These are phyloP conservation scores for Exophiala sp. DNA, from an alignment of 2,329 filamentous ascomycete genomes.

Conservation along the genomic window DNA sequence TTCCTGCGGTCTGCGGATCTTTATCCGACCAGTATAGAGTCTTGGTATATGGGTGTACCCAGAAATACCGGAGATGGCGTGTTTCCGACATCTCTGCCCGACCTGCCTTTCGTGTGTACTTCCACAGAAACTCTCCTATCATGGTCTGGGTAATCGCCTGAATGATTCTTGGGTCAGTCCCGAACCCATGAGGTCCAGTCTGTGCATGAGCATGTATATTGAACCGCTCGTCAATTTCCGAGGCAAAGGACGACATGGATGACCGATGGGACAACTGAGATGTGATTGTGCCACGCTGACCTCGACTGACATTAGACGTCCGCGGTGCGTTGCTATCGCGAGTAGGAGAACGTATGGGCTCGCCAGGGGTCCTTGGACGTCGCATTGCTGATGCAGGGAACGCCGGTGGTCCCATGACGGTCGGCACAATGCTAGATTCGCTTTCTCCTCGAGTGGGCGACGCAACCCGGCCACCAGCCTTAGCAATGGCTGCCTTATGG, in stretches of 20 bases:
- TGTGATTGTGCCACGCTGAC: slow-evolving; percentile 31
- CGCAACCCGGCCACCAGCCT: slow-evolving; percentile 58
- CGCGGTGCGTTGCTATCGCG: slow-evolving; percentile 57
- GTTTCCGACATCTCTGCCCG: slow-evolving; percentile 82
- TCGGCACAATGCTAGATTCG: slow-evolving; percentile 11
- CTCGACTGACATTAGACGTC: slow-evolving; percentile 27
- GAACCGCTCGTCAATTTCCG: slow-evolving; percentile 87
- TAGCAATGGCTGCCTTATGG: slow-evolving; percentile 78
- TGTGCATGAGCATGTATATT: slow-evolving; percentile 60
- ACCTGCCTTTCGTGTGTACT: slow-evolving; percentile 94
- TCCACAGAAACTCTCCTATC: slow-evolving; percentile 99
- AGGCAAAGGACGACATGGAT: slow-evolving; percentile 91
- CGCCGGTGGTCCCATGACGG: slow-evolving; percentile 73
- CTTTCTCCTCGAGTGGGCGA: slow-evolving; percentile 29
- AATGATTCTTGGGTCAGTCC: slow-evolving; percentile 94
- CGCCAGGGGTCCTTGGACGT: slow-evolving; percentile 58
- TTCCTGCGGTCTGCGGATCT: slow-evolving; percentile 74
- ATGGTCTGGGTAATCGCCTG: slow-evolving; percentile 98
- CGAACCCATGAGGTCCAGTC: slow-evolving; percentile 55
- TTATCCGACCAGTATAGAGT: slow-evolving; percentile 95
- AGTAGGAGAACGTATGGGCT: slow-evolving; percentile 42
- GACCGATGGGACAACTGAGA: slow-evolving; percentile 60
- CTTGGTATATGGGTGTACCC: slow-evolving; percentile 95
- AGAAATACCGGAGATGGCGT: slow-evolving; percentile 92
- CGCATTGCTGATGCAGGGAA: slow-evolving; percentile 71